Conservation (phyloP, 805 yeast genomes). For the Ogataea haglerorum region DNA sequence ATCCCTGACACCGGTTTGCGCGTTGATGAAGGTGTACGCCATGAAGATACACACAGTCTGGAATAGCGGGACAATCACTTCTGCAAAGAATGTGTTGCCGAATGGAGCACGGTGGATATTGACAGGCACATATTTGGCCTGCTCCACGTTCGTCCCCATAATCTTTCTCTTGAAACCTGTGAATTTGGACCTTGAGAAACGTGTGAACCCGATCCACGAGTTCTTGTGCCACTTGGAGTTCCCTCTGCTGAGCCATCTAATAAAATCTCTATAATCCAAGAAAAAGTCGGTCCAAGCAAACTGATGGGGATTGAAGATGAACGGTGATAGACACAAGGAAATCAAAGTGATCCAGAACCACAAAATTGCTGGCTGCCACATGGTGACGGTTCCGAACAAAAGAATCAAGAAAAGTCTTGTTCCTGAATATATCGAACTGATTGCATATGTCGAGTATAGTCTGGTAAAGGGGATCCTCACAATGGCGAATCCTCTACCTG, state of each 20-base stretch:
- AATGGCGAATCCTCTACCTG: slow-evolving; percentile 94
- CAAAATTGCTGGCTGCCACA: slow-evolving; percentile 73
- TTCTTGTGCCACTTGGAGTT: slow-evolving; percentile 60
- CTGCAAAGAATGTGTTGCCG: slow-evolving; percentile 74
- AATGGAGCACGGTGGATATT: slow-evolving; percentile 74
- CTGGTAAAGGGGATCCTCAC: slow-evolving; percentile 69
- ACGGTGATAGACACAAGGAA: slow-evolving; percentile 47
- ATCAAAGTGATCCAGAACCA: slow-evolving; percentile 54
- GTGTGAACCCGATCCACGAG: slow-evolving; percentile 78
- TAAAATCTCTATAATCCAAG: slow-evolving; percentile 45
- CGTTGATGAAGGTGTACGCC: slow-evolving; percentile 77
- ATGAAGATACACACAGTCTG: slow-evolving; percentile 65
- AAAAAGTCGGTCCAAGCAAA: slow-evolving; percentile 46
- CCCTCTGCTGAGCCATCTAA: slow-evolving; percentile 80
- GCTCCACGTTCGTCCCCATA: slow-evolving; percentile 24
- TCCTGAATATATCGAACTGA: slow-evolving; percentile 76
- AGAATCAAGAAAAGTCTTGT: slow-evolving; percentile 64
- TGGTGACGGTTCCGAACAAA: slow-evolving; percentile 70
- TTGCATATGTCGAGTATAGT: slow-evolving; percentile 73
- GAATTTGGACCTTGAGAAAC: slow-evolving; percentile 77
- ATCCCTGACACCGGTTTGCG: slow-evolving; percentile 75
- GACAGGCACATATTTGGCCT: slow-evolving; percentile 36
- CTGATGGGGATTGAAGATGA: slow-evolving; percentile 53
- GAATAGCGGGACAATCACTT: slow-evolving; percentile 67
- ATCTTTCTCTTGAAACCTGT: slow-evolving; percentile 85